phyloP scores from a whole-genome alignment of 192 early-diverging fungal genomes.

The Geosiphon pyriformis region DNA sequence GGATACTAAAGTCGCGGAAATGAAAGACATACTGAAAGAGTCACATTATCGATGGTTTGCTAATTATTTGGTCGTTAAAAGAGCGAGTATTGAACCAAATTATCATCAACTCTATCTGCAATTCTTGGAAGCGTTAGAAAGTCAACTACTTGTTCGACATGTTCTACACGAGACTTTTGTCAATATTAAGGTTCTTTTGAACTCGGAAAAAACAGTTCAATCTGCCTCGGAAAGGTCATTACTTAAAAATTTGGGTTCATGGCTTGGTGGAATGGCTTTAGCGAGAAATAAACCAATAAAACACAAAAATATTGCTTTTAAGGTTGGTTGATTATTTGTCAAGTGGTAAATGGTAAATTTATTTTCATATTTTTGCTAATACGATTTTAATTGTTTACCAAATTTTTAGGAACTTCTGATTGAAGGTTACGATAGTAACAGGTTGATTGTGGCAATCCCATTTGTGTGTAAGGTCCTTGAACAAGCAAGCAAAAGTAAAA shows the following conservation, averaged over 20 bases:
- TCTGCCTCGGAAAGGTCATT: conserved; percentile 84
- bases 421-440: conserved; percentile 81
- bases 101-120: conserved; percentile 88
- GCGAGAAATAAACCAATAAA: conserved; percentile 93
- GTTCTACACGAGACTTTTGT: conserved; percentile 86
- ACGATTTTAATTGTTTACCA: background rate
- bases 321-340: conserved; percentile 50
- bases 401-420: conserved; percentile 70
- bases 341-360: background rate
- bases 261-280: conserved; percentile 96
- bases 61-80: conserved; percentile 90
- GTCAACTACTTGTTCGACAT: conserved; percentile 59
- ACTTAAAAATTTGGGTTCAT: conserved; percentile 94
- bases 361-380: background rate
- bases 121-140: conserved; percentile 73
- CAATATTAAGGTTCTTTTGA: conserved; percentile 84
- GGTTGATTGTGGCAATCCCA: conserved; percentile 94
- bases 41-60: conserved; percentile 85
- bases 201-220: conserved; percentile 88
- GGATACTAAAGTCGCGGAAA: conserved; percentile 67
- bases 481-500: conserved; percentile 73
- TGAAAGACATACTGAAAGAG: conserved; percentile 68
- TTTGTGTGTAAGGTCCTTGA: conserved; percentile 98
- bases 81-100: conserved; percentile 95
- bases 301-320: conserved; percentile 93